Conservation (phyloP, 768 basidiomycete genomes). For the Lanmaoa rubissima region DNA sequence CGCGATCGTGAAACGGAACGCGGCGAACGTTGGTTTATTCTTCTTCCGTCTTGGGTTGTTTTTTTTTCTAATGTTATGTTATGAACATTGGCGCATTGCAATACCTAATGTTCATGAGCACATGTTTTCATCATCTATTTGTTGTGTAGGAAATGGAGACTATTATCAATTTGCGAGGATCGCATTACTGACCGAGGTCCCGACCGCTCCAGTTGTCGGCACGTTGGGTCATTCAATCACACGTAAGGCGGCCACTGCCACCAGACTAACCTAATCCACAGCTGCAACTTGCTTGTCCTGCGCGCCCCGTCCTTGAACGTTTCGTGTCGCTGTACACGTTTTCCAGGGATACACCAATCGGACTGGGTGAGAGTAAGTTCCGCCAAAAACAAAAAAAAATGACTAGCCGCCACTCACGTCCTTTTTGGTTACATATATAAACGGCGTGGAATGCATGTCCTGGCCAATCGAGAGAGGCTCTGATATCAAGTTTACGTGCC, state of each 20-base stretch:
- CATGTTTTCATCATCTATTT: slow-evolving; percentile 6
- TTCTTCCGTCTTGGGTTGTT: not conserved
- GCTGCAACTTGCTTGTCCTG: not conserved
- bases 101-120: slow-evolving; percentile 7
- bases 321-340: not conserved
- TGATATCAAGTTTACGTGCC: not conserved
- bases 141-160: slow-evolving; percentile 2
- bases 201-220: too few species aligned
- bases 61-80: not conserved
- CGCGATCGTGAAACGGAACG: slow-evolving; percentile 10
- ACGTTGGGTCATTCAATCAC: too few species aligned
- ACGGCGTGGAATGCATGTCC: not conserved
- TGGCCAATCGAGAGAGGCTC: not conserved
- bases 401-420: not conserved
- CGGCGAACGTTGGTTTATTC: too few species aligned
- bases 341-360: not conserved
- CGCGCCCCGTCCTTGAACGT: not conserved
- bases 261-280: too few species aligned
- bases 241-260: too few species aligned
- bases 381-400: not conserved
- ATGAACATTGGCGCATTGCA: slow-evolving; percentile 3
- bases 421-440: not conserved
- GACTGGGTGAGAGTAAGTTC: not conserved
- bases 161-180: not conserved
- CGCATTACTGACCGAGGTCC: not conserved